Conservation (phyloP, 768 basidiomycete species). For the Porphyrellus cyaneotinctus region DNA sequence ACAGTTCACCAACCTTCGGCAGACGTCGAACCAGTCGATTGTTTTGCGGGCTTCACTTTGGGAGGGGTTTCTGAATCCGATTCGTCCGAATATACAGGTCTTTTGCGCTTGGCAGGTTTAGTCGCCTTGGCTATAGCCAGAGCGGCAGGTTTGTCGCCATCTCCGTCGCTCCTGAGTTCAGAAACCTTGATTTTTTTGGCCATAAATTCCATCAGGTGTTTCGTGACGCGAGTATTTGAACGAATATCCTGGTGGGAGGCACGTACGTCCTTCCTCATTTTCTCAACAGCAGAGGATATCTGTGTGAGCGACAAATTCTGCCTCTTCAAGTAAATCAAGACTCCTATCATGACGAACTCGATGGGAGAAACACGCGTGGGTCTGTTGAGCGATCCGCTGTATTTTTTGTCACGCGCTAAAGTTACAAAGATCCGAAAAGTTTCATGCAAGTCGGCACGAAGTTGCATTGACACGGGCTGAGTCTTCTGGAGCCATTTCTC, state of each 20-base stretch:
- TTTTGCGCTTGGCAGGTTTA: conserved; percentile 27
- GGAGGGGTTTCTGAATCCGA: conserved; percentile 16
- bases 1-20: conserved; percentile 15
- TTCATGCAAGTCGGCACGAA: conserved; percentile 28
- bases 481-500: conserved; percentile 37
- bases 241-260: conserved; percentile 38
- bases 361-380: conserved; percentile 39
- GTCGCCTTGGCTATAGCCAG: conserved; percentile 4
- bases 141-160: conserved; percentile 30
- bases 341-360: conserved; percentile 43
- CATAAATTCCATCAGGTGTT: conserved; percentile 32
- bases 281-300: conserved; percentile 39
- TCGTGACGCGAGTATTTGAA: conserved; percentile 35
- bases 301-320: conserved; percentile 35
- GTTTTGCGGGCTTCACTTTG: conserved; percentile 17
- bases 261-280: conserved; percentile 38
- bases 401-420: conserved; percentile 32
- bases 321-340: conserved; percentile 38
- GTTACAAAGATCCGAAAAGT: conserved; percentile 34
- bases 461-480: conserved; percentile 24
- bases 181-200: conserved; percentile 30
- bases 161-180: conserved; percentile 31
- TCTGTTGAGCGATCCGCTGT: conserved; percentile 30
- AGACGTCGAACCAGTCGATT: not conserved
- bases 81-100: conserved; percentile 21